phyloP scores from a whole-genome alignment of 768 basidiomycete genomes.

The Dioszegia crocea region DNA sequence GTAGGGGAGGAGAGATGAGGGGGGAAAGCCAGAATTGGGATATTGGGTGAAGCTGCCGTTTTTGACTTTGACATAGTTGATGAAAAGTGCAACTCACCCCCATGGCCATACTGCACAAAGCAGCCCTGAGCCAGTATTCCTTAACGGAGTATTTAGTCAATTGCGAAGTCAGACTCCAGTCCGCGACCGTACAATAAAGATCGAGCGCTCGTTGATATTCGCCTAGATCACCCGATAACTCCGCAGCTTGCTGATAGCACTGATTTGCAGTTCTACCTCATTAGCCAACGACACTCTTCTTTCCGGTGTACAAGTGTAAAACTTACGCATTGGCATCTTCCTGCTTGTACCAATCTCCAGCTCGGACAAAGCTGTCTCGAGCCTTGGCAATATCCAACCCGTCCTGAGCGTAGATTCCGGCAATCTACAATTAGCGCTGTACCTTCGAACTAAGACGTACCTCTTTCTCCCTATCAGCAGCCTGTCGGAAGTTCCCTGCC shows the following conservation, averaged over 20 bases:
- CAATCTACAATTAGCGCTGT: slow-evolving; percentile 60
- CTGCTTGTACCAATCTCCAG: slow-evolving; percentile 95
- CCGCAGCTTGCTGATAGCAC: slow-evolving; percentile 94
- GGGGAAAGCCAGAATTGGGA: too few relatives aligned
- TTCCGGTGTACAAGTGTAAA: background rate
- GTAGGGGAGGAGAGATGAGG: background rate
- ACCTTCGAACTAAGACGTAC: slow-evolving; percentile 16
- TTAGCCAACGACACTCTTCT: background rate
- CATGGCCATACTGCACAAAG: slow-evolving; percentile 82
- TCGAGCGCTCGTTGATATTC: slow-evolving; percentile 79
- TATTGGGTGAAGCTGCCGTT: too few relatives aligned
- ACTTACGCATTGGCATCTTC: slow-evolving; percentile 93
- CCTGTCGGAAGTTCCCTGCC: slow-evolving; percentile 88
- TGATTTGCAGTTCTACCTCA: slow-evolving; percentile 77
- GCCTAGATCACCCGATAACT: slow-evolving; percentile 83
- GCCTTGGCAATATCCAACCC: slow-evolving; percentile 62
- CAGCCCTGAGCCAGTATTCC: slow-evolving; percentile 88
- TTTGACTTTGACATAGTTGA: too few relatives aligned
- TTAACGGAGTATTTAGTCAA: slow-evolving; percentile 98
- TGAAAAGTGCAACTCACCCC: slow-evolving; percentile 57
- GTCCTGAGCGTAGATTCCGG: slow-evolving; percentile 82
- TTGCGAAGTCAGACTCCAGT: slow-evolving; percentile 69
- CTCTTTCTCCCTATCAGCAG: slow-evolving; percentile 84
- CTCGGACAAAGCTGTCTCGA: slow-evolving; percentile 83
- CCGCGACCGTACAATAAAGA: slow-evolving; percentile 84